A percentile compares a stretch with the other conserved stretches of the same genome.
These are phyloP conservation scores for Cyclotella cryptica DNA, from an alignment of 108 stramenopile genomes.

Conservation along the genomic window DNA sequence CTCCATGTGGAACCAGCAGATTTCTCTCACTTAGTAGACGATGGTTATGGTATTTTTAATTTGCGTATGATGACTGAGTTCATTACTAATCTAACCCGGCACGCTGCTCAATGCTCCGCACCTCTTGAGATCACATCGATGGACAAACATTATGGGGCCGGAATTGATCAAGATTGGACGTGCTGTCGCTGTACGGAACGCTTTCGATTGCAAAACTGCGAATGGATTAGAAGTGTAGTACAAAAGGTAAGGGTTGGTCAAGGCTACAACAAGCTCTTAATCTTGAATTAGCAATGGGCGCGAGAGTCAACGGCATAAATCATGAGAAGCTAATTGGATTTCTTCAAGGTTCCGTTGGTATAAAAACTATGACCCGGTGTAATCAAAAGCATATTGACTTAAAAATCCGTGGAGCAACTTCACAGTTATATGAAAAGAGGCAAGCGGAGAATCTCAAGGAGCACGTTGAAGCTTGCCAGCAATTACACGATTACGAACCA, in stretches of 20 bases:
- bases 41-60: conserved; percentile 1
- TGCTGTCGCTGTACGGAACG: no score
- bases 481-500: background rate
- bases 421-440: background rate
- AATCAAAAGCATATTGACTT: conserved; percentile 4
- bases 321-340: background rate
- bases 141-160: background rate
- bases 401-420: background rate
- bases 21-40: background rate
- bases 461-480: background rate
- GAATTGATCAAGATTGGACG: background rate
- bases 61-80: background rate
- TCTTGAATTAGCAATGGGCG: background rate
- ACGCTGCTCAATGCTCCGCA: background rate
- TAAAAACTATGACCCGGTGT: background rate
- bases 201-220: no score
- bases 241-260: background rate
- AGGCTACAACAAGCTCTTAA: conserved; percentile 1
- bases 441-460: background rate
- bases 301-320: conserved; percentile 12
- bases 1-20: no score
- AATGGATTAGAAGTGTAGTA: background rate
- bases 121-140: background rate
- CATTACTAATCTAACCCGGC: background rate
- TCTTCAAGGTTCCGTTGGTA: background rate